Percentiles rank a stretch among this genome's conserved stretches.
Conservation (phyloP, 805 yeast genomes). For the Yarrowia keelungensis region DNA sequence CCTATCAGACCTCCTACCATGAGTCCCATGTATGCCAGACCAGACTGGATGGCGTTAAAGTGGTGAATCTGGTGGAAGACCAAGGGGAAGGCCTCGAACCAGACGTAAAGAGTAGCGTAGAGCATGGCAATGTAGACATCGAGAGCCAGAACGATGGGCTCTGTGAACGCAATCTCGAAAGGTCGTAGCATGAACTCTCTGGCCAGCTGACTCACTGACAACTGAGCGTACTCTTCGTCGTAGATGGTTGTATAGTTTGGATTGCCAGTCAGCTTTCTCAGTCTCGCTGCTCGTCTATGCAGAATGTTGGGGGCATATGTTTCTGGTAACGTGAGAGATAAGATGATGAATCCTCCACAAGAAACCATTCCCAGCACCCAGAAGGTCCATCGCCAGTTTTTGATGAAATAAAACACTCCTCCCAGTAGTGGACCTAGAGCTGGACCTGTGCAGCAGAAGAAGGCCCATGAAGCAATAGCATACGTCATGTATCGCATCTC, state of each 20-base stretch:
- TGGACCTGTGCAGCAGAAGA: slow-evolving; percentile 62
- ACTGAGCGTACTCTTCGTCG: slow-evolving; percentile 52
- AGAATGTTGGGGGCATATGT: slow-evolving; percentile 57
- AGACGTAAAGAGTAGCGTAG: slow-evolving; percentile 60
- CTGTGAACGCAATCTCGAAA: slow-evolving; percentile 54
- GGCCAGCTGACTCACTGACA: slow-evolving; percentile 23
- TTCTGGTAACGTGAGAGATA: slow-evolving; percentile 59
- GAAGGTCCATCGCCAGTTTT: slow-evolving; percentile 63
- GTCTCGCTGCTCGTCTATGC: slow-evolving; percentile 57
- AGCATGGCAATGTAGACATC: slow-evolving; percentile 58
- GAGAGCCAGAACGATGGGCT: slow-evolving; percentile 60
- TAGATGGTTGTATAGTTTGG: slow-evolving; percentile 55
- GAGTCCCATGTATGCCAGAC: slow-evolving; percentile 55
- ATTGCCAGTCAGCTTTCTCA: slow-evolving; percentile 59
- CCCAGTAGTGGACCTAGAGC: slow-evolving; percentile 64
- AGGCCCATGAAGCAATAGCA: slow-evolving; percentile 60
- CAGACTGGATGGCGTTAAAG: slow-evolving; percentile 56
- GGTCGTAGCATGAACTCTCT: slow-evolving; percentile 50
- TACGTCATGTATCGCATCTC: slow-evolving; percentile 55
- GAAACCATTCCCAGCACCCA: slow-evolving; percentile 55
- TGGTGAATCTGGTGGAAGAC: slow-evolving; percentile 54
- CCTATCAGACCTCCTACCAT: slow-evolving; percentile 53
- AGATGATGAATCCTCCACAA: slow-evolving; percentile 50
- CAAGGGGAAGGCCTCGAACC: slow-evolving; percentile 66
- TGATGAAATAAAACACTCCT: slow-evolving; percentile 55